These are phyloP conservation scores for Globisporangium mamillatum DNA, from an alignment of 352 stramenopile species.

Conservation along the genomic window DNA sequence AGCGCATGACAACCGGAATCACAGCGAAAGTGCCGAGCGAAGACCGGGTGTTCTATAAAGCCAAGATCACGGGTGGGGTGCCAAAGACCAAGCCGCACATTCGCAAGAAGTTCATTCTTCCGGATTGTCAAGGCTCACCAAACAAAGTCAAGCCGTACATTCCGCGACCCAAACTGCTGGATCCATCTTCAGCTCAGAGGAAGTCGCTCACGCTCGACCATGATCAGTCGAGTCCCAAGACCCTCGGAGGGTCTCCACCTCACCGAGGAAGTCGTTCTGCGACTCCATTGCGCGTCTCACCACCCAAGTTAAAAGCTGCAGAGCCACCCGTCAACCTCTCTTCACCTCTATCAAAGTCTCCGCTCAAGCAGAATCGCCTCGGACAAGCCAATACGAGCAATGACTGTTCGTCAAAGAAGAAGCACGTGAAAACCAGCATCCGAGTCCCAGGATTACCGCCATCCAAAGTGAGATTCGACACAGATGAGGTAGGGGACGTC, in stretches of 20 bases:
- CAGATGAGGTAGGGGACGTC: background rate
- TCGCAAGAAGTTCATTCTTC: constrained; percentile 38
- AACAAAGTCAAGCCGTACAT: constrained; percentile 22
- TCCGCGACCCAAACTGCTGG: background rate
- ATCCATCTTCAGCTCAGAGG: background rate
- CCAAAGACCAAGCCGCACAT: constrained; percentile 36
- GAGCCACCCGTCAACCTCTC: background rate
- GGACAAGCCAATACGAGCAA: background rate
- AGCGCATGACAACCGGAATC: constrained; percentile 24
- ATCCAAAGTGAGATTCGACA: background rate
- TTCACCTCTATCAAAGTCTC: background rate
- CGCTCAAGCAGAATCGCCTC: constrained; percentile 7
- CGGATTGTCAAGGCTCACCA: constrained; percentile 38
- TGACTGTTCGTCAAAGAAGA: constrained; percentile 9
- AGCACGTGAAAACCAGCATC: background rate
- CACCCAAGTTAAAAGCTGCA: background rate
- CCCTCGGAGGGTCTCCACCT: background rate
- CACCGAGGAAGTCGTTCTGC: constrained; percentile 15
- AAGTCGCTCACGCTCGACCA: background rate
- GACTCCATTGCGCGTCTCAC: background rate
- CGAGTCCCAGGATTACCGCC: background rate
- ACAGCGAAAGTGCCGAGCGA: constrained; percentile 21
- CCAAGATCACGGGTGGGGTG: constrained; percentile 27
- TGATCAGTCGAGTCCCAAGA: background rate
- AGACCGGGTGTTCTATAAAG: constrained; percentile 44